Evolutionary conservation across 1,284 basidiomycete species (phyloP).

Genomic region (Fomitopsis betulina): DNA sequence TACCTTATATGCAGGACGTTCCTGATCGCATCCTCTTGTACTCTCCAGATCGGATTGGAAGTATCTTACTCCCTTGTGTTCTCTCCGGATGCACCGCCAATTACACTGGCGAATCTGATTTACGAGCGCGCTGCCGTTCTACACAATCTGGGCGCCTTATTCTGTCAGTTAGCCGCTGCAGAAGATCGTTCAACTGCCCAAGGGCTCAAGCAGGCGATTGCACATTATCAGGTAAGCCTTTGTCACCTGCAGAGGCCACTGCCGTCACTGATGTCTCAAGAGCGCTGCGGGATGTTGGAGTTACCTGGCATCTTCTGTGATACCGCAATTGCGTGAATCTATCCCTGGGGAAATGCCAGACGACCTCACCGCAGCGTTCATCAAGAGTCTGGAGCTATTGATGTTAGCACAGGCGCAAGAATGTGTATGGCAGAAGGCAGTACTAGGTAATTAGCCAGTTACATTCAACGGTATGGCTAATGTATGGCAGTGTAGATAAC

Average conservation of each 20-base stretch:
- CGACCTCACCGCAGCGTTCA: slow-evolving; percentile 64
- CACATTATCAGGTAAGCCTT: slow-evolving; percentile 63
- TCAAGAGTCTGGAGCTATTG: slow-evolving; percentile 67
- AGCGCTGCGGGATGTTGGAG: slow-evolving; percentile 74
- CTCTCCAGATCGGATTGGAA: slow-evolving; percentile 65
- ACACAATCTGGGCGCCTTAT: slow-evolving; percentile 83
- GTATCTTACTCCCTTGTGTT: slow-evolving; percentile 78
- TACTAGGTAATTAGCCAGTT: slow-evolving; percentile 52
- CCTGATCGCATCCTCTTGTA: slow-evolving; percentile 3
- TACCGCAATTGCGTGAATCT: slow-evolving; percentile 53
- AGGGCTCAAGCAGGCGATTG: slow-evolving; percentile 73
- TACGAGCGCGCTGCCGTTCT: slow-evolving; percentile 78
- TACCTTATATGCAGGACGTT: not conserved
- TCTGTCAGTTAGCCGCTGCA: slow-evolving; percentile 63
- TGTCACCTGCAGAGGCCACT: not conserved
- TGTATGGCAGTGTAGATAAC: slow-evolving; percentile 36
- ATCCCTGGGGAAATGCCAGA: slow-evolving; percentile 47
- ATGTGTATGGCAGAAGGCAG: slow-evolving; percentile 94
- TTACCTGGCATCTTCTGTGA: slow-evolving; percentile 53
- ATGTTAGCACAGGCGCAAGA: slow-evolving; percentile 96
- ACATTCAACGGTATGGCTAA: not conserved
- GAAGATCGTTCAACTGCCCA: slow-evolving; percentile 71
- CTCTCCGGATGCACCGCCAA: slow-evolving; percentile 48
- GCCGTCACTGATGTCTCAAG: slow-evolving; percentile 33
- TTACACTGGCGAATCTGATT: slow-evolving; percentile 66